Evolutionary conservation across 345 rosid genomes (phyloP), one percentile per base, ranked within the genome.

Genomic region (Arabidopsis thaliana): DNA sequence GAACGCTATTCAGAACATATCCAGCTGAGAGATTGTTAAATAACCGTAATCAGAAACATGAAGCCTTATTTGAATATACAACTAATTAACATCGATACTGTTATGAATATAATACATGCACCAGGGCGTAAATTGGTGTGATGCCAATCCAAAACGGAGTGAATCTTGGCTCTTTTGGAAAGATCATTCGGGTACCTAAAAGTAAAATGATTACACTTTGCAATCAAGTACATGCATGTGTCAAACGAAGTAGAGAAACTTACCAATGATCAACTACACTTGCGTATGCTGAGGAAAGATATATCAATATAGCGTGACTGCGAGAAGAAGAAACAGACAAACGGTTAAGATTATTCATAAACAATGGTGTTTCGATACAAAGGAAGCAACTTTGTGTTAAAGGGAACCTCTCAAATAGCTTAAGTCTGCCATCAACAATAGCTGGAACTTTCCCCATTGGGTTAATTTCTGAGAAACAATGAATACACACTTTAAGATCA

Each of bases 61-160:
- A 16, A 16, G 20, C 20, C 20, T 16, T 16, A 16, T 16, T 16
- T 16, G 20, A 16, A 16, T 16, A 16, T 16, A 16, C 20, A 16
- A 16, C 20, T 16, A 16, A 16, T 16, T 16, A 16, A 16, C 40
- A 40, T 58, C 45, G 5, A 56, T 45, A 69, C 23, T n/a, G 6
- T 59, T 42, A 52, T 41, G 34, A 38, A 20, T 16, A 16, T 16
- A 16, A 16, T 58, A 86, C 95, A 88, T 83, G 96, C 82, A 41
- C 96, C 96, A 28, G 55, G 58, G 64, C 98, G 93, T 79, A 93
- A 78, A 76, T 85, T 86, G 33, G 89, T 80, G 80, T 93, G 98
- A 81, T 90, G 96, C 98, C 98, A 93, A 57, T 93, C 89, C 83
- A 93, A 72, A 46, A 88, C 89, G 6, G 98, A 91, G 23, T 91